Evolutionary conservation across 495 filamentous ascomycete genomes (phyloP).

Genomic region (Penicillium bialowiezense): DNA sequence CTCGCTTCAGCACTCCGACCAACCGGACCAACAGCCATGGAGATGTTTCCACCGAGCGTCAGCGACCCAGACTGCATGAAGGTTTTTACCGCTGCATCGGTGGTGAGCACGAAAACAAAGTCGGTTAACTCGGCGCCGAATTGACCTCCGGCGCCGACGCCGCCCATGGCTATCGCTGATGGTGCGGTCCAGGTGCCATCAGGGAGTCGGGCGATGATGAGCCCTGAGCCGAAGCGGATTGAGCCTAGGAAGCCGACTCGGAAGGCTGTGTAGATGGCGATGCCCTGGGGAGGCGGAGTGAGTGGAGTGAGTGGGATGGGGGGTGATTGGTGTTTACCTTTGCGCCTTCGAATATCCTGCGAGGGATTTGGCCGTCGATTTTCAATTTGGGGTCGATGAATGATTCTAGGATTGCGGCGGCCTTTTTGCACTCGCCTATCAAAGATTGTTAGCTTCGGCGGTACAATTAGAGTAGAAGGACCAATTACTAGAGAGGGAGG

Average conservation of each 20-base stretch:
- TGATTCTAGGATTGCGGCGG: constrained; percentile 80
- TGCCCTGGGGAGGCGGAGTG: constrained; percentile 54
- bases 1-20: constrained; percentile 90
- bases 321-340: constrained; percentile 52
- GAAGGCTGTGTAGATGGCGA: constrained; percentile 85
- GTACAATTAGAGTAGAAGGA: neutral
- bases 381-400: constrained; percentile 81
- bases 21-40: constrained; percentile 84
- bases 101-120: constrained; percentile 96
- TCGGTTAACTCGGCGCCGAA: constrained; percentile 94
- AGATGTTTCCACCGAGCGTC: constrained; percentile 88
- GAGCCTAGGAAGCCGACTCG: constrained; percentile 90
- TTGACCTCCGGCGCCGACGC: constrained; percentile 85
- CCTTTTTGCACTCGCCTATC: constrained; percentile 77
- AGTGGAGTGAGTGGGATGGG: neutral
- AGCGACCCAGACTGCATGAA: constrained; percentile 83
- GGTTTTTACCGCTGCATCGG: constrained; percentile 76
- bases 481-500: constrained; percentile 52
- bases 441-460: neutral
- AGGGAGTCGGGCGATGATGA: constrained; percentile 84
- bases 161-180: constrained; percentile 79
- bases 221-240: constrained; percentile 81
- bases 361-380: constrained; percentile 84
- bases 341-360: constrained; percentile 76
- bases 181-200: constrained; percentile 93